Evolutionary conservation across 345 rosid species (phyloP).

Genomic region (Tarenaya hassleriana): DNA sequence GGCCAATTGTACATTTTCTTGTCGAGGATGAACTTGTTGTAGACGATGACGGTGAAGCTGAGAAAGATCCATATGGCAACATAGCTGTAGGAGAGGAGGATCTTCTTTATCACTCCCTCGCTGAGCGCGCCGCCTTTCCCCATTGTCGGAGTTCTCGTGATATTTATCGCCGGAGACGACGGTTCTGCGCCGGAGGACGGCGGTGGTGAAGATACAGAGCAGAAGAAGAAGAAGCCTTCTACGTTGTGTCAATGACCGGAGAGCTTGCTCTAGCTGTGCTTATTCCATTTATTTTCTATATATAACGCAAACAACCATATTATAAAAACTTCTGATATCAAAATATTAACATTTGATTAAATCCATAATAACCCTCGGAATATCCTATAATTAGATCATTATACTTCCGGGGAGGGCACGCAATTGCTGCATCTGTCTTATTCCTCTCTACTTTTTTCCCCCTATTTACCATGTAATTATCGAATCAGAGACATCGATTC

Average conservation of each 20-base stretch:
- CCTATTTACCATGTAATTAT: no score
- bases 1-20: slow-evolving; percentile 97
- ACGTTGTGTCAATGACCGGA: not conserved
- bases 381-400: no score
- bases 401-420: no score
- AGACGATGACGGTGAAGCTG: slow-evolving; percentile 92
- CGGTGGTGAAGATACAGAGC: not conserved
- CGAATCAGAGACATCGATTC: no score
- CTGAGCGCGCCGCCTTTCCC: slow-evolving; percentile 86
- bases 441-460: no score
- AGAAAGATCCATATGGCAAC: slow-evolving; percentile 97
- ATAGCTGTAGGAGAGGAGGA: slow-evolving; percentile 85
- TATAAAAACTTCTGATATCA: no score
- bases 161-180: slow-evolving; percentile 4
- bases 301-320: no score
- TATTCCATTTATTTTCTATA: no score
- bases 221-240: not conserved
- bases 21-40: slow-evolving; percentile 97
- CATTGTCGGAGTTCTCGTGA: slow-evolving; percentile 28
- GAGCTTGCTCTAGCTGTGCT: no score
- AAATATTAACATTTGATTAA: no score
- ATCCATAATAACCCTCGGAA: no score
- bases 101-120: slow-evolving; percentile 74
- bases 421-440: no score
- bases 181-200: slow-evolving; percentile 20